Percentiles rank a stretch among this genome's conserved stretches.
phyloP scores from a whole-genome alignment of 2,329 filamentous ascomycete genomes.

The Zarea fungicola region DNA sequence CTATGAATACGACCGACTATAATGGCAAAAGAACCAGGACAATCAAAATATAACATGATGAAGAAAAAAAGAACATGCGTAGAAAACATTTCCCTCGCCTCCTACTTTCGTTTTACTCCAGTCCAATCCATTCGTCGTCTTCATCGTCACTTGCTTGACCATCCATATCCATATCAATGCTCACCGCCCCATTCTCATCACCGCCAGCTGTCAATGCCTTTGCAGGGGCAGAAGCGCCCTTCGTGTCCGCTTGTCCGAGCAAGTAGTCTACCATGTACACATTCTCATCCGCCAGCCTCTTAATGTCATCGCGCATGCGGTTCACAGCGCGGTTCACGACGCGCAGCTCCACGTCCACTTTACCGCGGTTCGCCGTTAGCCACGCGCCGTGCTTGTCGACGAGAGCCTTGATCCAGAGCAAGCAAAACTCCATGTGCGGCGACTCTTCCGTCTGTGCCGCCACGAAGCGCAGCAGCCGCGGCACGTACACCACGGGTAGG shows the following conservation, averaged over 20 bases:
- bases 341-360: constrained; percentile 78
- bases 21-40: neutral
- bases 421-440: constrained; percentile 90
- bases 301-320: constrained; percentile 76
- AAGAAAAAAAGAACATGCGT: constrained; percentile 1
- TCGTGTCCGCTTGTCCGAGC: constrained; percentile 42
- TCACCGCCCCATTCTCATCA: constrained; percentile 22
- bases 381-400: constrained; percentile 80
- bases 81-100: constrained; percentile 18
- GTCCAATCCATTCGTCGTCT: constrained; percentile 44
- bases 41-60: constrained; percentile 9
- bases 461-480: constrained; percentile 78
- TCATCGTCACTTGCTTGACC: constrained; percentile 33
- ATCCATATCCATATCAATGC: constrained; percentile 25
- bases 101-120: too few species aligned
- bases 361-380: constrained; percentile 73
- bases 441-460: constrained; percentile 83
- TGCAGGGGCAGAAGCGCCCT: too few species aligned
- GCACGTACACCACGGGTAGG: constrained; percentile 80
- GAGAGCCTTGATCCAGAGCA: constrained; percentile 83
- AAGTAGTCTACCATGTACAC: constrained; percentile 85
- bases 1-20: constrained; percentile 12
- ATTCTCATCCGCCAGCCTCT: constrained; percentile 80
- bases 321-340: constrained; percentile 75
- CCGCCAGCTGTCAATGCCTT: constrained; percentile 16